Evolutionary conservation across 176 grass and related monocot species (phyloP), one percentile per base, ranked within the genome.

Genomic region (Musa troglodytarum): DNA sequence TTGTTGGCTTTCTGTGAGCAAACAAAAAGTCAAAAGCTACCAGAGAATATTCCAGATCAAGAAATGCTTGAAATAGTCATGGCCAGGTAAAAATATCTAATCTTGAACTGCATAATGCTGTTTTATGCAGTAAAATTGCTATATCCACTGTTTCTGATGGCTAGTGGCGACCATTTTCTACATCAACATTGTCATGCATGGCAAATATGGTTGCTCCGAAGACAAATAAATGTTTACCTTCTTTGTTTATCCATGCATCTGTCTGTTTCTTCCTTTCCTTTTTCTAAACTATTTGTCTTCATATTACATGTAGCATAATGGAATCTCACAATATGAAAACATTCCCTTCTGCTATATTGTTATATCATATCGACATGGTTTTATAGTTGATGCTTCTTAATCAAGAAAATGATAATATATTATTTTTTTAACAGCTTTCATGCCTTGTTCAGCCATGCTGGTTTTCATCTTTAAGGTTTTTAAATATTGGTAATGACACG

Each of bases 1-100:
- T 77, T 98, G 78, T 63, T 85, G 63, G 73, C 82, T 62, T 98
- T 98, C 69, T 91, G 88, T 79, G 90, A 98, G 74, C 82, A 98
- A 88, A 84, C 85, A 78, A 89, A 89, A 78, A 76, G 77, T 43
- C 71, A 62, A 81, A 87, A 89, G 22, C 78, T 80, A 53, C 80
- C 80, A 52, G 56, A 74, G 54, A 79, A 87, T 89, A 8, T 72
- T 51, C 79, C 94, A 50, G 78, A 82, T 62, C 86, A 93, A 76
- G 69, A 79, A 57, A 75, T 98, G 86, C 50, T 86, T 64, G 88
- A 98, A 86, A 84, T 85, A 57, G 84, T 98, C 43, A 87, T 88
- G 54, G 74, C 78, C 68, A 91, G 86, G 94, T 88, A 91, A 80
- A 52, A 19, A 53, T 82, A 53, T 77, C 16, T 53, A 9, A 24